A percentile compares a stretch with the other conserved stretches of the same genome.
Conservation (phyloP, 139 green algal species). For the Chlamydomonas sp. region DNA sequence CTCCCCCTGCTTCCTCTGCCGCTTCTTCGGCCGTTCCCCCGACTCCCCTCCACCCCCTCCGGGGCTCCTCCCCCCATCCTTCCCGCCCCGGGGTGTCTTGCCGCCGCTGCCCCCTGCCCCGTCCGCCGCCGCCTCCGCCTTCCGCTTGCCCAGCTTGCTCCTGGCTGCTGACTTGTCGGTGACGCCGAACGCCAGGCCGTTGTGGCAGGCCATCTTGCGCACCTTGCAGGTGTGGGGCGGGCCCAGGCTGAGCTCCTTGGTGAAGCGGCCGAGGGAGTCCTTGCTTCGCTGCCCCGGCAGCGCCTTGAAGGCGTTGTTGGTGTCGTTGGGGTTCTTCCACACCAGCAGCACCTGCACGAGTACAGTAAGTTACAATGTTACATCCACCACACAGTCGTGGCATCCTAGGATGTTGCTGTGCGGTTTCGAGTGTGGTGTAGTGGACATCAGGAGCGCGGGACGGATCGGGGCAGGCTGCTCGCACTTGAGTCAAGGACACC, state of each 20-base stretch:
- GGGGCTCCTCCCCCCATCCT: too few species aligned
- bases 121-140: not conserved
- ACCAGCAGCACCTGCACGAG: slow-evolving; percentile 36
- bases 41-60: too few species aligned
- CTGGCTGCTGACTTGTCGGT: too few species aligned
- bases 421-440: too few species aligned
- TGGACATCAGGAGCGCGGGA: too few species aligned
- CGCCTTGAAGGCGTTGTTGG: slow-evolving; percentile 39
- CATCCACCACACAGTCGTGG: too few species aligned
- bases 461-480: too few species aligned
- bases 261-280: slow-evolving; percentile 3
- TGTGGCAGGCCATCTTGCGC: slow-evolving; percentile 51
- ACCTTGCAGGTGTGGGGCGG: slow-evolving; percentile 13
- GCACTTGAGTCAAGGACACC: too few species aligned
- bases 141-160: not conserved
- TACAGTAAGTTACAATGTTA: too few species aligned
- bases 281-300: slow-evolving; percentile 17
- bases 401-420: not conserved
- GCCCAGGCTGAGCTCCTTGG: not conserved
- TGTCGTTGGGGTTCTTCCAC: slow-evolving; percentile 39
- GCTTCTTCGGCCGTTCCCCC: not conserved
- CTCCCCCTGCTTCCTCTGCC: not conserved
- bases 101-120: not conserved
- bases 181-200: slow-evolving; percentile 29
- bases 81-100: too few species aligned